These are phyloP conservation scores for Delonix regia DNA, from an alignment of 306 rosid genomes.

Conservation along the genomic window DNA sequence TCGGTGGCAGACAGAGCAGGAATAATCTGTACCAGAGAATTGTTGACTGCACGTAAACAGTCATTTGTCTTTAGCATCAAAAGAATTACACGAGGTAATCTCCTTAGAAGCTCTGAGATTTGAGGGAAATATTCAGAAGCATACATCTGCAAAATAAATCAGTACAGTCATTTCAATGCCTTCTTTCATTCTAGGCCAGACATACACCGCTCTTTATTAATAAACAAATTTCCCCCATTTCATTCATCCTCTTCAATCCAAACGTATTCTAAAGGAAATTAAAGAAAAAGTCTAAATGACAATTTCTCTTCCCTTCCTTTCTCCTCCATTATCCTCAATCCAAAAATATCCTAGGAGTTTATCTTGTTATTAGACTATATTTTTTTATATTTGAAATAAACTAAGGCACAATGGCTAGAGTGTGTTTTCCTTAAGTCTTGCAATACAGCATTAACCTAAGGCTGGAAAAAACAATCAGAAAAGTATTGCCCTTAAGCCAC, in stretches of 20 bases:
- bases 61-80: slow-evolving; percentile 98
- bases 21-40: slow-evolving; percentile 64
- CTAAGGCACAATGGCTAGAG: too few species aligned
- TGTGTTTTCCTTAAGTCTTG: too few species aligned
- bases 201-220: not conserved
- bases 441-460: not conserved
- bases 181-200: slow-evolving; percentile 30
- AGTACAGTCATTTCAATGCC: slow-evolving; percentile 33
- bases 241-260: not conserved
- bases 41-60: slow-evolving; percentile 90
- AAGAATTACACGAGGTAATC: slow-evolving; percentile 90
- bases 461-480: slow-evolving; percentile 8
- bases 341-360: not conserved
- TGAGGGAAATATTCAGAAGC: slow-evolving; percentile 90
- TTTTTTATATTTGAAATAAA: too few species aligned
- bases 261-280: not conserved
- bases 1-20: slow-evolving; percentile 31
- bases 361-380: not conserved
- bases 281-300: not conserved
- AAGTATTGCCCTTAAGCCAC: slow-evolving; percentile 11
- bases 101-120: slow-evolving; percentile 91
- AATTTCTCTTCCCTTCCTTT: not conserved
- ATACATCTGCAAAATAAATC: slow-evolving; percentile 69
- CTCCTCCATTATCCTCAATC: not conserved
- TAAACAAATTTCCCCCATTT: too few species aligned